Percentiles rank a stretch among this genome's conserved stretches.
phyloP scores from a whole-genome alignment of 177 flowering plant genomes.

The Vitis hybrid region DNA sequence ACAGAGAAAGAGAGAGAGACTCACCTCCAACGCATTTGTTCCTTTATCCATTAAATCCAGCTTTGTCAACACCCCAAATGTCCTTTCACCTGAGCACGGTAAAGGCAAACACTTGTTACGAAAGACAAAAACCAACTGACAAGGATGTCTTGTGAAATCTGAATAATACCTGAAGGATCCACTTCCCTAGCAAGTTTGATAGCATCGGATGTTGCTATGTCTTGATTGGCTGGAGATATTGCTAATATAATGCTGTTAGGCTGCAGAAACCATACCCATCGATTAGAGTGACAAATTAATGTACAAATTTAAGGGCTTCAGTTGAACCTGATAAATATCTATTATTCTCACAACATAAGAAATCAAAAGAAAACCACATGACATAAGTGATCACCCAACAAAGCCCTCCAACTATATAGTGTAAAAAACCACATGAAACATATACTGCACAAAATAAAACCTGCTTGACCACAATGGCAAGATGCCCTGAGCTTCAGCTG shows the following conservation, averaged over 20 bases:
- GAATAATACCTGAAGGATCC: conserved; percentile 57
- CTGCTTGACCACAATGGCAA: neutral
- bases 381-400: neutral
- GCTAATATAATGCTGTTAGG: conserved; percentile 74
- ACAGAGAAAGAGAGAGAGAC: conserved; percentile 12
- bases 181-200: conserved; percentile 72
- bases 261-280: conserved; percentile 31
- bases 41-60: conserved; percentile 69
- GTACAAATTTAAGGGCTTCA: neutral
- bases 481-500: neutral
- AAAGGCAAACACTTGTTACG: neutral
- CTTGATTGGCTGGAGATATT: conserved; percentile 81
- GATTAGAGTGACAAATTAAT: neutral
- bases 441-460: neutral
- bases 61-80: conserved; percentile 66
- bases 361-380: neutral
- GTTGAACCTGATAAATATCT: neutral
- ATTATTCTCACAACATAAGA: neutral
- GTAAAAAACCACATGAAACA: too few species aligned
- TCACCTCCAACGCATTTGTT: conserved; percentile 59
- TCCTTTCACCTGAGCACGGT: conserved; percentile 44
- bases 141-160: neutral
- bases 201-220: conserved; percentile 83
- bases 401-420: too few species aligned
- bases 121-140: neutral